Percentiles rank a stretch among this genome's conserved stretches.
Evolutionary conservation across 352 stramenopile genomes (phyloP).

Genomic region (Phytopythium chamaehyphon): DNA sequence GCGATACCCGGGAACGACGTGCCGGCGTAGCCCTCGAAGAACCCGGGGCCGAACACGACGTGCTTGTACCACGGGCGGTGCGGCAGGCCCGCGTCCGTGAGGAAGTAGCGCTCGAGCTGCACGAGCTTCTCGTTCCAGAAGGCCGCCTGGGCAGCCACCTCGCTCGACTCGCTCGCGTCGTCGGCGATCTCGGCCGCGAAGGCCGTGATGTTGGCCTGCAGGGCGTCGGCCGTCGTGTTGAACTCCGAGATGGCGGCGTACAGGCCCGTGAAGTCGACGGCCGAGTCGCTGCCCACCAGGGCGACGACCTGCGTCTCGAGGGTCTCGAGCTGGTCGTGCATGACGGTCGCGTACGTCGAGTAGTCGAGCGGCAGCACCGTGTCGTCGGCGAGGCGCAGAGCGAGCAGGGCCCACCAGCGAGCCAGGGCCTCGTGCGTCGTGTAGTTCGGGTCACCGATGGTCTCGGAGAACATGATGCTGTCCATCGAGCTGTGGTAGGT

Average conservation of each 20-base stretch:
- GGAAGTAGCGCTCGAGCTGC: slow-evolving; percentile 19
- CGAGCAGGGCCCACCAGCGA: slow-evolving; percentile 35
- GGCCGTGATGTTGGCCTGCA: slow-evolving; percentile 8
- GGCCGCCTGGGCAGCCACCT: neutral
- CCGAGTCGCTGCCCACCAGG: slow-evolving; percentile 3
- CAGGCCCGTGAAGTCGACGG: slow-evolving; percentile 16
- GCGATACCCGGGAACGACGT: slow-evolving; percentile 24
- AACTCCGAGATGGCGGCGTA: slow-evolving; percentile 19
- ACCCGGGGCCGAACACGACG: slow-evolving; percentile 28
- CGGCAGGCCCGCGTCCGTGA: slow-evolving; percentile 21
- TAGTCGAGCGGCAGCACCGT: slow-evolving; percentile 30
- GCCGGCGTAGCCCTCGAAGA: slow-evolving; percentile 23
- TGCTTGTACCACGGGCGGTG: slow-evolving; percentile 43
- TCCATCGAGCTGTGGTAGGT: slow-evolving; percentile 78
- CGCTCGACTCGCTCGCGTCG: slow-evolving; percentile 8
- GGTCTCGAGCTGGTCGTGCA: slow-evolving; percentile 18
- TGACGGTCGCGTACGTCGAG: slow-evolving; percentile 19
- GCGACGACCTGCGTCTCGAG: slow-evolving; percentile 7
- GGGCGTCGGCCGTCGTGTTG: slow-evolving; percentile 7
- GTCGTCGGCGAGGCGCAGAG: slow-evolving; percentile 30
- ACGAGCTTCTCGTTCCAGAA: slow-evolving; percentile 28
- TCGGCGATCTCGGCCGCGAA: slow-evolving; percentile 5
- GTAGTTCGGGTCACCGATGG: slow-evolving; percentile 38
- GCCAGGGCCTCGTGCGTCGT: slow-evolving; percentile 26
- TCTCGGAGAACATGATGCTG: slow-evolving; percentile 51